Percentiles rank a stretch among this genome's conserved stretches.
Evolutionary conservation across 441 rosid genomes (phyloP).

Genomic region (Manihot esculenta): DNA sequence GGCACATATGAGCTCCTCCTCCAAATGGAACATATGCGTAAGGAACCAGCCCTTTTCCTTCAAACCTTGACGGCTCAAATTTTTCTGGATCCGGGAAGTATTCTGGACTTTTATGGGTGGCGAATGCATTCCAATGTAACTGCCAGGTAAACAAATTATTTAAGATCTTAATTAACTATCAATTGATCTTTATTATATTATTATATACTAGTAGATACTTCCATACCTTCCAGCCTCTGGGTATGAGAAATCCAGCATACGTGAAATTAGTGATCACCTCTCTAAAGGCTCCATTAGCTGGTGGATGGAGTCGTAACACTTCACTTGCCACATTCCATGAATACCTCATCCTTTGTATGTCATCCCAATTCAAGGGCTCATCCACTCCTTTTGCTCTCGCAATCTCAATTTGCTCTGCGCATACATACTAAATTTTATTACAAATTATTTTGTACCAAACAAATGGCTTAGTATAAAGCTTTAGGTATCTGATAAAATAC

Average conservation of each 20-base stretch:
- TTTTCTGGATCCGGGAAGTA: conserved; percentile 43
- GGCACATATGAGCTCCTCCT: conserved; percentile 20
- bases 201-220: too few relatives aligned
- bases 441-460: too few relatives aligned
- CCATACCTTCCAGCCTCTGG: conserved; percentile 56
- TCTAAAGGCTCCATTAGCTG: conserved; percentile 45
- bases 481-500: too few relatives aligned
- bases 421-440: neutral
- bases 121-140: conserved; percentile 44
- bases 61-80: conserved; percentile 49
- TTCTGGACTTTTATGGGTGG: conserved; percentile 38
- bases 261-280: conserved; percentile 38
- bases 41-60: conserved; percentile 38
- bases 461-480: too few relatives aligned
- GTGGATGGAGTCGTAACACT: conserved; percentile 47
- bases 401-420: conserved; percentile 51
- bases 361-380: conserved; percentile 40
- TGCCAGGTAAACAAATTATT: neutral
- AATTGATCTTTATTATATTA: too few relatives aligned
- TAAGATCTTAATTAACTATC: too few relatives aligned
- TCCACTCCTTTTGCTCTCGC: conserved; percentile 24
- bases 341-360: conserved; percentile 47
- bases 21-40: conserved; percentile 38
- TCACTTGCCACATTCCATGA: conserved; percentile 48
- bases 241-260: conserved; percentile 38